A percentile compares a stretch with the other conserved stretches of the same genome.
phyloP scores from a whole-genome alignment of 1,139 yeast species.

The Saccharomycopsis hybrid region DNA sequence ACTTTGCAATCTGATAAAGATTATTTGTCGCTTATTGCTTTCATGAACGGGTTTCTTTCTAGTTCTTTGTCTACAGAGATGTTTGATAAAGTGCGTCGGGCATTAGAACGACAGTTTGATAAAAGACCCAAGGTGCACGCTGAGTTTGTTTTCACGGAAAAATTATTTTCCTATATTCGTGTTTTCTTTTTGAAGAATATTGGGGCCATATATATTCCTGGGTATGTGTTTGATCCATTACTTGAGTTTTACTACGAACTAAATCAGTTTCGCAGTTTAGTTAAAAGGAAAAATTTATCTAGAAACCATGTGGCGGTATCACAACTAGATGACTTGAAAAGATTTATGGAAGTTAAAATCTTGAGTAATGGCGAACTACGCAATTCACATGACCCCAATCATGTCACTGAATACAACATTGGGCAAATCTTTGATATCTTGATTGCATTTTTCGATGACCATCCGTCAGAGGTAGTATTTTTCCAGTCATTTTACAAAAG shows the following conservation, averaged over 20 bases:
- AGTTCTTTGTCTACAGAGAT: background rate
- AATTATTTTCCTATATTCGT: constrained; percentile 9
- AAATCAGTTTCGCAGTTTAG: too few species aligned
- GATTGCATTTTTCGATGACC: background rate
- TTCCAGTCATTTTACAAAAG: background rate
- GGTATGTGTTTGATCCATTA: constrained; percentile 1
- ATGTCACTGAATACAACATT: background rate
- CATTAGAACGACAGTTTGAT: background rate
- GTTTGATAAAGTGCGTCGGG: background rate
- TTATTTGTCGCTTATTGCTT: constrained; percentile 3
- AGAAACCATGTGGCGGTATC: background rate
- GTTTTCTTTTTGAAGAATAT: background rate
- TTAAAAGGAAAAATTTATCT: too few species aligned
- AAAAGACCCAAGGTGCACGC: background rate
- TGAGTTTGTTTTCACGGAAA: background rate
- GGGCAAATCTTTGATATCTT: background rate
- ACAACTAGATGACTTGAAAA: constrained; percentile 1
- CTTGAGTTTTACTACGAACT: background rate
- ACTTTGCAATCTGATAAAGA: constrained; percentile 1
- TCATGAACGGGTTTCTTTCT: constrained; percentile 10
- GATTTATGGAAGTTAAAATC: background rate
- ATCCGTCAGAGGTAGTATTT: constrained; percentile 4
- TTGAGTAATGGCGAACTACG: background rate
- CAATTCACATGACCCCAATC: background rate
- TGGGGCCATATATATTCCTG: constrained; percentile 4